A percentile compares a stretch with the other conserved stretches of the same genome.
Evolutionary conservation across 306 rosid genomes (phyloP).

Genomic region (Senna siamea): DNA sequence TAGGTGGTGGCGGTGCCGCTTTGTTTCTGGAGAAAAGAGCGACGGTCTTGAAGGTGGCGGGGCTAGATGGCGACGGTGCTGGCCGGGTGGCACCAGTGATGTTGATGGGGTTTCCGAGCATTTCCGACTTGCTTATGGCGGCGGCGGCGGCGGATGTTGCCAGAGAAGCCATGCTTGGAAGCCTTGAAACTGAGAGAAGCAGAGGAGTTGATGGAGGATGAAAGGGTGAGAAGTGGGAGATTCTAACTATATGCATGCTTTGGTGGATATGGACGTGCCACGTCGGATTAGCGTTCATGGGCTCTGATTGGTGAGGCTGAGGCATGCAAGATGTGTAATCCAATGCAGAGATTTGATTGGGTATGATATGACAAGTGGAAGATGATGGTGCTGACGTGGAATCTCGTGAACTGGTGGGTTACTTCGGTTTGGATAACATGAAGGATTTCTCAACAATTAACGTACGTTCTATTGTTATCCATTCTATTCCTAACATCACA

Average conservation of each 20-base stretch:
- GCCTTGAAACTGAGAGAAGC: background rate
- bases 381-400: constrained; percentile 63
- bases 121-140: constrained; percentile 77
- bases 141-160: constrained; percentile 15
- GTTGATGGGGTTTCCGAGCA: constrained; percentile 82
- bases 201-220: constrained; percentile 4
- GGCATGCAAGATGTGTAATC: constrained; percentile 54
- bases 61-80: constrained; percentile 65
- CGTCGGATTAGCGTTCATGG: constrained; percentile 52
- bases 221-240: constrained; percentile 30
- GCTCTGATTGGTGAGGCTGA: constrained; percentile 54
- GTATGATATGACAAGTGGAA: constrained; percentile 43
- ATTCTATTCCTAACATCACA: too few relatives aligned
- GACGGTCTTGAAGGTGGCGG: constrained; percentile 70
- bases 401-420: too few relatives aligned
- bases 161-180: constrained; percentile 47
- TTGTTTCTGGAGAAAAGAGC: constrained; percentile 84
- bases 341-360: constrained; percentile 68
- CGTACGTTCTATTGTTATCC: too few relatives aligned
- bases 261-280: constrained; percentile 83
- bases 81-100: constrained; percentile 63
- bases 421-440: too few relatives aligned
- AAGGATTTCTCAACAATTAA: too few relatives aligned
- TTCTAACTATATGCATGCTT: constrained; percentile 48
- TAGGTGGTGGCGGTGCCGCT: constrained; percentile 60